Evolutionary conservation across 1,284 basidiomycete genomes (phyloP).

Genomic region (Ustilago loliicola): DNA sequence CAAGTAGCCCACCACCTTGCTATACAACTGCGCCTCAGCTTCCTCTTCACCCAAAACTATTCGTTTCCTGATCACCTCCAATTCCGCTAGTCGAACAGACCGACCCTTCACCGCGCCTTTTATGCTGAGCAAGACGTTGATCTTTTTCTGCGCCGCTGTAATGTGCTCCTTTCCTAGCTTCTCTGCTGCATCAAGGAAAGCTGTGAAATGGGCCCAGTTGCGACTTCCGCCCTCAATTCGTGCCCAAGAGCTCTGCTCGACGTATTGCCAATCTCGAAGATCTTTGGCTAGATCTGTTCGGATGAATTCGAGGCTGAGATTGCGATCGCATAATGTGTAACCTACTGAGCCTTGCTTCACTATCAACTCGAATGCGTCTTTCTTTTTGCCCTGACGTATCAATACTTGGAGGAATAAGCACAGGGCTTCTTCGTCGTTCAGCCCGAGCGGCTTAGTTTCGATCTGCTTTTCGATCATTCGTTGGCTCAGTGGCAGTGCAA

Average conservation of each 20-base stretch:
- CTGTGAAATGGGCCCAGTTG: constrained; percentile 45
- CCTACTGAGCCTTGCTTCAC: constrained; percentile 74
- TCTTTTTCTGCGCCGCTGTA: constrained; percentile 34
- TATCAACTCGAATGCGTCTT: constrained; percentile 77
- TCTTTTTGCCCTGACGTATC: constrained; percentile 74
- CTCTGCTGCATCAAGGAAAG: constrained; percentile 34
- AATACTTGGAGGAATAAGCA: constrained; percentile 81
- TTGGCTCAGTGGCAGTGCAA: constrained; percentile 76
- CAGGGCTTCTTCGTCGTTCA: constrained; percentile 80
- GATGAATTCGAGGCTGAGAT: constrained; percentile 78
- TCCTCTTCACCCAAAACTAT: constrained; percentile 5
- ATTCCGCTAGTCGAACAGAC: constrained; percentile 79
- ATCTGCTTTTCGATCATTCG: constrained; percentile 77
- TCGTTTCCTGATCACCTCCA: constrained; percentile 66
- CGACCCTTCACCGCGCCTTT: constrained; percentile 78
- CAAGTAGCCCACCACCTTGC: constrained; percentile 75
- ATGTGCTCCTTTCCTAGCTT: constrained; percentile 36
- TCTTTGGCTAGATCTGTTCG: constrained; percentile 57
- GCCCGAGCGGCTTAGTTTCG: constrained; percentile 80
- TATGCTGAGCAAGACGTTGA: constrained; percentile 71
- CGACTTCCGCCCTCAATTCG: constrained; percentile 57
- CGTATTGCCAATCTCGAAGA: constrained; percentile 71
- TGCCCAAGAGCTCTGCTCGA: constrained; percentile 78
- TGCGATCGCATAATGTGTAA: constrained; percentile 78
- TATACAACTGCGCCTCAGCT: constrained; percentile 11